A percentile compares a stretch with the other conserved stretches of the same genome.
Conservation (phyloP, 129 eudicot genomes). For the Cynara cardunculus region DNA sequence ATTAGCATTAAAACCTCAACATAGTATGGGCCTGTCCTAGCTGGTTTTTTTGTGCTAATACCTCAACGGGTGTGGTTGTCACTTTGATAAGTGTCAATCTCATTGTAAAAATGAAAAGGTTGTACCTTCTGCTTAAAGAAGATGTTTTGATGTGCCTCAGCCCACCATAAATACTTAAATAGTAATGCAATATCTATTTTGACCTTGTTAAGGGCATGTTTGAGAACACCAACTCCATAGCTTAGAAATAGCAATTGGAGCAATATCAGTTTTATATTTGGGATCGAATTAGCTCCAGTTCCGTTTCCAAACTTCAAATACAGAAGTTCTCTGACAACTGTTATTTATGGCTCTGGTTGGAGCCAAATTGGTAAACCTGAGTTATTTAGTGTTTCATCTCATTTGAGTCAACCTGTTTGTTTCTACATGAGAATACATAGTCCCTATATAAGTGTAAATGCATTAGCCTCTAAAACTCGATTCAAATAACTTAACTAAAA, state of each 20-base stretch:
- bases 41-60: not conserved
- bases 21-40: not conserved
- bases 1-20: not conserved
- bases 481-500: not conserved
- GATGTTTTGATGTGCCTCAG: not conserved
- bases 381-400: not conserved
- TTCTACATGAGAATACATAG: not conserved
- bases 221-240: not conserved
- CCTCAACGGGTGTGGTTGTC: not conserved
- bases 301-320: not conserved
- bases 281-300: not conserved
- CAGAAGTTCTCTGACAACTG: not conserved
- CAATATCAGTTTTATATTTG: not conserved
- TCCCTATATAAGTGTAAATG: not conserved
- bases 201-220: not conserved
- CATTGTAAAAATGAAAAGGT: not conserved
- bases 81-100: not conserved
- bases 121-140: not conserved
- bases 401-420: not conserved
- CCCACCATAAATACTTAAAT: not conserved
- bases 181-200: not conserved
- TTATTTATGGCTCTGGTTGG: not conserved
- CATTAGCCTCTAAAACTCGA: not conserved
- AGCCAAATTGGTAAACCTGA: constrained; percentile 1
- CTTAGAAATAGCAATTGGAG: not conserved